Conservation (phyloP, 2,329 filamentous ascomycete species). For the Calonectria multiphialidica region DNA sequence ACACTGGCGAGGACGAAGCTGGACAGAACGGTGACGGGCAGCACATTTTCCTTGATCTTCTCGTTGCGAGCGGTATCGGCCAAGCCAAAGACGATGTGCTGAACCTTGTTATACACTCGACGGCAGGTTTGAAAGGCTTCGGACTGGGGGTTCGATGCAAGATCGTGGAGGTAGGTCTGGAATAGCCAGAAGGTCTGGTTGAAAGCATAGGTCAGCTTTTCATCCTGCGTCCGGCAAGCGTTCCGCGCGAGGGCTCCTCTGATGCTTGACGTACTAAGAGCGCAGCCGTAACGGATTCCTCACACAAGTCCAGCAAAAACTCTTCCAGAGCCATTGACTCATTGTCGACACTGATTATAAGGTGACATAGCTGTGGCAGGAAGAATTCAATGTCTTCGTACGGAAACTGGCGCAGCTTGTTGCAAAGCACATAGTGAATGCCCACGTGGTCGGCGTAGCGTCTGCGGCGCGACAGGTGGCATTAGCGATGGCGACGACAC, state of each 20-base stretch:
- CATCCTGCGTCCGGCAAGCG: background rate
- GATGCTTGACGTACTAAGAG: slow-evolving; percentile 71
- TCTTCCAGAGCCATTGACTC: slow-evolving; percentile 93
- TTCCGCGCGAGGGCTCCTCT: slow-evolving; percentile 18
- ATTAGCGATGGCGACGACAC: slow-evolving; percentile 38
- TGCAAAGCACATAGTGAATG: slow-evolving; percentile 90
- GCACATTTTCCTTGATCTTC: slow-evolving; percentile 84
- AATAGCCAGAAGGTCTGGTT: slow-evolving; percentile 88
- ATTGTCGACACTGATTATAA: slow-evolving; percentile 89
- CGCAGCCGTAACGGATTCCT: slow-evolving; percentile 88
- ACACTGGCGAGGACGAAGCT: slow-evolving; percentile 84
- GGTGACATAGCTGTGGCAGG: slow-evolving; percentile 87
- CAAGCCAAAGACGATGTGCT: slow-evolving; percentile 87
- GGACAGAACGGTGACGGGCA: slow-evolving; percentile 84
- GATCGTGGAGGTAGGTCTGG: slow-evolving; percentile 87
- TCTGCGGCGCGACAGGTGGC: slow-evolving; percentile 58
- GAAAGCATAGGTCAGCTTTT: background rate
- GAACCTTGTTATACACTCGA: slow-evolving; percentile 88
- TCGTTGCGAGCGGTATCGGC: slow-evolving; percentile 77
- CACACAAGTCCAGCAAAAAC: slow-evolving; percentile 86
- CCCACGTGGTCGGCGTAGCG: slow-evolving; percentile 91
- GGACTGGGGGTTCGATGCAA: slow-evolving; percentile 80
- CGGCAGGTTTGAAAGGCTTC: slow-evolving; percentile 85
- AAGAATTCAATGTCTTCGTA: slow-evolving; percentile 96
- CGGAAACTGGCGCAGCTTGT: slow-evolving; percentile 88